A percentile compares a stretch with the other conserved stretches of the same genome.
Evolutionary conservation across 2,329 filamentous ascomycete species (phyloP).

Genomic region (Aspergillus bombycis): DNA sequence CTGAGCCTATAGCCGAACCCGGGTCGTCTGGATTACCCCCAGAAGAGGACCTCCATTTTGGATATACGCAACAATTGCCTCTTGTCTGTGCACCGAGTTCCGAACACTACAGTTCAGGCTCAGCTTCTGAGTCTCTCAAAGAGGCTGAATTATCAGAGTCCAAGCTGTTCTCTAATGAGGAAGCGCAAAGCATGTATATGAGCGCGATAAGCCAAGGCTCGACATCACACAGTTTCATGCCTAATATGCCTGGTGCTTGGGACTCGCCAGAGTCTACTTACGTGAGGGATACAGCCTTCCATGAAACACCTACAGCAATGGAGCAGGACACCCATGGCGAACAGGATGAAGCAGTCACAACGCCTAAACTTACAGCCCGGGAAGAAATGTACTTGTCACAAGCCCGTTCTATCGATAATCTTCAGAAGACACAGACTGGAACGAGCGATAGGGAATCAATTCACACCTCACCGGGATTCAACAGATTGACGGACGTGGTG

Average conservation of each 20-base stretch:
- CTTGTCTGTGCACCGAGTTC: slow-evolving; percentile 23
- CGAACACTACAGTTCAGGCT: slow-evolving; percentile 28
- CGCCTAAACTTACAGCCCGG: slow-evolving; percentile 33
- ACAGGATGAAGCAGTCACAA: slow-evolving; percentile 28
- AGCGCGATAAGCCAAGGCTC: slow-evolving; percentile 57
- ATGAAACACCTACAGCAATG: slow-evolving; percentile 4
- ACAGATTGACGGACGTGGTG: slow-evolving; percentile 31
- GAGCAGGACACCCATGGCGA: slow-evolving; percentile 7
- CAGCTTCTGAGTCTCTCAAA: slow-evolving; percentile 26
- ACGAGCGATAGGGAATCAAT: slow-evolving; percentile 20
- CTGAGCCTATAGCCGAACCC: background rate
- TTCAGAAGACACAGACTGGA: slow-evolving; percentile 15
- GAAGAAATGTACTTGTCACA: slow-evolving; percentile 19
- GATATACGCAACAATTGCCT: slow-evolving; percentile 1
- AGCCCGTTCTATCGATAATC: slow-evolving; percentile 11
- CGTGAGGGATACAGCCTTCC: slow-evolving; percentile 10
- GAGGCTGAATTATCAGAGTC: slow-evolving; percentile 49
- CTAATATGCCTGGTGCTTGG: slow-evolving; percentile 49
- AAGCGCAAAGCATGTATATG: slow-evolving; percentile 57
- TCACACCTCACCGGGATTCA: slow-evolving; percentile 20
- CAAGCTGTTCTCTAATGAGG: slow-evolving; percentile 51
- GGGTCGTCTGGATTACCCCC: background rate
- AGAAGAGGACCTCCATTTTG: slow-evolving; percentile 1
- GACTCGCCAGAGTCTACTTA: slow-evolving; percentile 31
- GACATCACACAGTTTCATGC: slow-evolving; percentile 30